Evolutionary conservation across 2,329 filamentous ascomycete species (phyloP), one percentile per base, ranked within the genome.

Genomic region (Celoporthe dispersa): DNA sequence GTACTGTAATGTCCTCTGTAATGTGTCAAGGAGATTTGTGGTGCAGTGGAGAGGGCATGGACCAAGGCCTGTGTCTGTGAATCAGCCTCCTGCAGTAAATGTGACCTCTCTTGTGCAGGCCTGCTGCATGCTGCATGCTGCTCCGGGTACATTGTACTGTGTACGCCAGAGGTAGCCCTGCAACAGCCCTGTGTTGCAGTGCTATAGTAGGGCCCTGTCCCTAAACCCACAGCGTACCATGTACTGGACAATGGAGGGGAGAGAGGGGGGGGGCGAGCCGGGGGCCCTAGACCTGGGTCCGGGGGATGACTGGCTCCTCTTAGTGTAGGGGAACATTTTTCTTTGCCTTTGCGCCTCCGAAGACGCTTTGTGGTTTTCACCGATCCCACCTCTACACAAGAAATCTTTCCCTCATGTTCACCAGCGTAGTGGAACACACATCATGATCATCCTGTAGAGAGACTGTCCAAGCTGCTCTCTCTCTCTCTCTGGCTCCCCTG

Each of bases 391-490:
- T n/a, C 22, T 22, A 39, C 33, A 31, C 60, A 39, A n/a, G n/a
- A n/a, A 33, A 44, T 12, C 33, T 19, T 44, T 44, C 19, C 6
- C 14, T 53, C 64, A n/a, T 35, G 14, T 28, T 57, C 53, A 57
- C 12, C 53, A 57, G 53, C 39, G 35, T 66, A 51, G 60, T 48
- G 55, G 57, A 65, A 65, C 8, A 2, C n/a, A 66, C 70, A 70
- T 55, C n/a, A 71, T 71, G 70, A 60, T 70, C 53, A 53, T 61
- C 61, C 68, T 66, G 31, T 71, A 61, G 64, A 64, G 60, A 63
- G 61, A 66, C 65, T 57, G 37, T 28, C 25, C 62, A 66, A 67
- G 67, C 68, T 64, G 51, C 65, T 41, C 63, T 59, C 44, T 37
- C 16, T 25, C 65, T 41, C 63, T 59, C 44, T 37, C 16, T 25